Evolutionary conservation across 2,329 filamentous ascomycete species (phyloP).

Genomic region (Madurella mycetomatis): DNA sequence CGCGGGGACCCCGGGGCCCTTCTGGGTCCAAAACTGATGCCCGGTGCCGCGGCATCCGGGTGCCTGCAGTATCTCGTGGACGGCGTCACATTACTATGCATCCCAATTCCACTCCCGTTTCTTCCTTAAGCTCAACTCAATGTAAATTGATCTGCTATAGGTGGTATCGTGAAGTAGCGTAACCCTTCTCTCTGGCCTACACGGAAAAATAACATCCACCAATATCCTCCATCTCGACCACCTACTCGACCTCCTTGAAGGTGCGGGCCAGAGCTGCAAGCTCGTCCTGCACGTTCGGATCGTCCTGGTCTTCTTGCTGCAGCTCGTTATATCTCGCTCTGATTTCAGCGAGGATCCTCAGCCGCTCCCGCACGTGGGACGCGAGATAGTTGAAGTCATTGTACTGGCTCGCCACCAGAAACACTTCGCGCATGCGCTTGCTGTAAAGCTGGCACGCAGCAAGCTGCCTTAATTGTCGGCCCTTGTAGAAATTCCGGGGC

Average conservation of each 20-base stretch:
- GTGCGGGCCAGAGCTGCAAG: constrained; percentile 11
- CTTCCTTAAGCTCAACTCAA: background rate
- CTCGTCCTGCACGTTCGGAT: constrained; percentile 17
- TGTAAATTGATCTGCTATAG: background rate
- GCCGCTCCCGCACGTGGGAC: constrained; percentile 52
- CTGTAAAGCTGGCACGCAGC: constrained; percentile 77
- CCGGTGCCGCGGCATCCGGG: background rate
- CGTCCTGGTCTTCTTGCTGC: constrained; percentile 16
- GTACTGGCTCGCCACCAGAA: constrained; percentile 59
- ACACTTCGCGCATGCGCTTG: constrained; percentile 69
- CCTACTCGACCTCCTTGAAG: constrained; percentile 20
- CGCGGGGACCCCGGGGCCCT: background rate
- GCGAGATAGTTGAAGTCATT: constrained; percentile 64
- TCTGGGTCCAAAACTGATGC: background rate
- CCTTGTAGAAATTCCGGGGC: constrained; percentile 61
- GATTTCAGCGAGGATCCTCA: constrained; percentile 31
- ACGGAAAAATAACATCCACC: background rate
- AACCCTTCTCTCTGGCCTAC: background rate
- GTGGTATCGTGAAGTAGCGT: background rate
- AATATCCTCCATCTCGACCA: background rate
- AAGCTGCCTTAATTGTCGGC: constrained; percentile 50
- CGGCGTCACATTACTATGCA: background rate
- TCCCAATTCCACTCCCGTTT: background rate
- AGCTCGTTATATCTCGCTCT: constrained; percentile 16
- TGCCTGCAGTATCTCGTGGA: background rate